A percentile compares a stretch with the other conserved stretches of the same genome.
Conservation (phyloP, 768 basidiomycete genomes). For the Dioszegia crocea region DNA sequence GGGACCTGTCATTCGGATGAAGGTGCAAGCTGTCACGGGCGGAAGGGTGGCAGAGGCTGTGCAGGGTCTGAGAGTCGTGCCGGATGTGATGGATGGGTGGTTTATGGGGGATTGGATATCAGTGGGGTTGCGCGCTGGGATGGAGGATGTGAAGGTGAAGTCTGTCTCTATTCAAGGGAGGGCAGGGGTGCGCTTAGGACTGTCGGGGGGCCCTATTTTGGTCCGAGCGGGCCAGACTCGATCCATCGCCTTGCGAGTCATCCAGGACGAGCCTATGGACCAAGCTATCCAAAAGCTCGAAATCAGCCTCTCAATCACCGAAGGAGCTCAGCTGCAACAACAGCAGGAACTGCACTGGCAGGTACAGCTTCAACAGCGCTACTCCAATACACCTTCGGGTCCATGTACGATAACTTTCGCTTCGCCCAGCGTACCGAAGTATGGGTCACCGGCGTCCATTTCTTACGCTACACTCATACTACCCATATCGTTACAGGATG, state of each 20-base stretch:
- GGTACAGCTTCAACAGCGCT: constrained; percentile 13
- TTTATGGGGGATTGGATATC: constrained; percentile 68
- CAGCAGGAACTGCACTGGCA: constrained; percentile 12
- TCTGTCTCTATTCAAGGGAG: background rate
- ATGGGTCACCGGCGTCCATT: constrained; percentile 16
- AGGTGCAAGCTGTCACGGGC: constrained; percentile 55
- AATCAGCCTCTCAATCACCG: background rate
- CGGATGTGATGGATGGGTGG: constrained; percentile 70
- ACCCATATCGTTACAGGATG: constrained; percentile 1
- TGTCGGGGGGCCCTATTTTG: no score
- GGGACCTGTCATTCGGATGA: constrained; percentile 55
- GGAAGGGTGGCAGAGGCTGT: constrained; percentile 35
- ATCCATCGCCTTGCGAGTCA: constrained; percentile 12
- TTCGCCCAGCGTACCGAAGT: constrained; percentile 9
- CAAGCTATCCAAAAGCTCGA: background rate
- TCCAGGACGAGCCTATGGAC: background rate
- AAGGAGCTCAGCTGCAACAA: no score
- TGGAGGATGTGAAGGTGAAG: constrained; percentile 54
- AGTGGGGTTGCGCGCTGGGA: constrained; percentile 52
- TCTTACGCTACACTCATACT: constrained; percentile 44
- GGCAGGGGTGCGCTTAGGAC: no score
- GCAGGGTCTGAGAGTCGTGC: constrained; percentile 57
- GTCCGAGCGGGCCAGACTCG: background rate
- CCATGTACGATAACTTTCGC: constrained; percentile 34
- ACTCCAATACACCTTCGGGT: background rate